Evolutionary conservation across 805 yeast species (phyloP), one percentile per base, ranked within the genome.

Genomic region (Ogataea allantospora): DNA sequence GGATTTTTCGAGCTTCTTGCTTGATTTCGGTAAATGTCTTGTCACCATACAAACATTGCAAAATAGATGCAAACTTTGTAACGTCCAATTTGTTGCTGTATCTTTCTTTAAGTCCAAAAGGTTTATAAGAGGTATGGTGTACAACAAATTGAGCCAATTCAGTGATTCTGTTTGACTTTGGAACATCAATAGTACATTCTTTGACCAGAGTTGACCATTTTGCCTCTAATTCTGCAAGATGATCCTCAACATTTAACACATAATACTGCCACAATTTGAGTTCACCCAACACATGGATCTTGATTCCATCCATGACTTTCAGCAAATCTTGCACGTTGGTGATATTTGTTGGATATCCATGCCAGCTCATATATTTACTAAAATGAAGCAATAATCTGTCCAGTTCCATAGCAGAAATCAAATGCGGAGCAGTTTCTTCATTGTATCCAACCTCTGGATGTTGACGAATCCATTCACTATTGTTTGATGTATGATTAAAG

Each of bases 371-470:
- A 4, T 71, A 61, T 3, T 58, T 57, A 27, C 95, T 84, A 50
- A 82, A 88, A 12, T 79, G 74, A 13, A 82, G 57, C 32, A 89
- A 66, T n/a, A 71, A 67, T 12, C 63, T 68, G 59, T 91, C 99
- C 40, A 91, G 72, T 51, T 82, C 96, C 27, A 88, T 81, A 1
- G 98, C 97, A 3, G 95, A 65, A 10, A 58, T 69, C 46, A 91
- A 71, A 63, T 91, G 96, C 5, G 98, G 97, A 2, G 97, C 95
- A 2, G 96, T 89, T 35, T 73, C 74, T 17, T 72, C 72, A 42
- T 87, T 85, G 63, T 91, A 91, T 7, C 98, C 98, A 2, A 85
- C 78, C 15, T 89, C 96, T 0, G 98, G 97, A 50, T 86, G 88
- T 2, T 80, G 83, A 28, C 75, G 64, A 22, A 93, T 62, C 99